Base-by-base conservation (phyloP, 1,284 basidiomycete genomes). In the Heterobasidion annosum region DNA sequence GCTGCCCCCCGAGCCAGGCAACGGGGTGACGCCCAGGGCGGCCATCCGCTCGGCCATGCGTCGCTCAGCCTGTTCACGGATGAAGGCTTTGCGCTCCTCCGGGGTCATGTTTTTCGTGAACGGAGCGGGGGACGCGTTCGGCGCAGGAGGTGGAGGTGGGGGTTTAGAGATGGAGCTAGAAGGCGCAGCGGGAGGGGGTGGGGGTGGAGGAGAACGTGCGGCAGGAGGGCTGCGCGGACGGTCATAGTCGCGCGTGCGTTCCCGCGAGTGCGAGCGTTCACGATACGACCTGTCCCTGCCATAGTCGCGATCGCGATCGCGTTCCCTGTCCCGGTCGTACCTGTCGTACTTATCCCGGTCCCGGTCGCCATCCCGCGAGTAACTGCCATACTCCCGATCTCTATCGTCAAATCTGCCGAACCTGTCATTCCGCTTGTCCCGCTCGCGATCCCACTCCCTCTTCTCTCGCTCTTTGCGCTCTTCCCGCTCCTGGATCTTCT, bases 1-100 rank as follows among this genome's bases (percentile, higher is more conserved):
- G 9, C 79, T 68, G 0, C 72, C 65, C 3, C 75, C 61, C 2
- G 80, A 67, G 0, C 81, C 63, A 2, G 85, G 70, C 5, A 79
- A 68, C 1, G 79, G 74, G 2, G 89, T 77, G 34, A 86, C 76
- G 13, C 97, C 96, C 2, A 98, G 79, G 8, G 88, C 88, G 44
- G 85, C 82, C 78, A 92, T 93, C 34, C 96, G 88, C 46, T 88
- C 93, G 62, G 93, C 83, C 40, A 98, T 83, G 47, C 90, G 82
- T 18, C 85, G 81, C 64, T 91, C 85, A 1, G 93, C 96, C 67
- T 97, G 85, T 2, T 84, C 85, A 16, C 83, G 83, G 59, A 91
- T 82, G 65, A 79, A 93, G 0, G 90, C 92, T 54, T 82, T 76
- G 9, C 92, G 84, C 65, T 98, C 91, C 60, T 88, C 93, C 0